Conservation (phyloP, 2,329 filamentous ascomycete genomes). For the Pseudogymnoascus sp. region DNA sequence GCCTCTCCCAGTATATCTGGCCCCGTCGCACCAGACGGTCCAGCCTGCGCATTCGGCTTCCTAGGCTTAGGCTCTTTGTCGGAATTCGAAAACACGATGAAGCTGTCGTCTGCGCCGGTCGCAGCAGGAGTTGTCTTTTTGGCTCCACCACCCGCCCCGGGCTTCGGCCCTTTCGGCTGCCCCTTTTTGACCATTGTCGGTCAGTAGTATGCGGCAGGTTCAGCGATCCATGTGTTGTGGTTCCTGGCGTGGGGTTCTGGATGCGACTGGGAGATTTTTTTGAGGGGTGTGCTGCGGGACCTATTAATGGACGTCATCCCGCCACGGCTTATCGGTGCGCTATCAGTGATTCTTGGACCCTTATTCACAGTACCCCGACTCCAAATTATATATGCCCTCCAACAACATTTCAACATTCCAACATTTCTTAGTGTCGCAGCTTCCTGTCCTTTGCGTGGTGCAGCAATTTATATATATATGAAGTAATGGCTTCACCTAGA, state of each 20-base stretch:
- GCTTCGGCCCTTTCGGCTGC: constrained; percentile 30
- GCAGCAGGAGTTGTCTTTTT: constrained; percentile 26
- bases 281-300: background rate
- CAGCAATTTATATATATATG: background rate
- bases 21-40: constrained; percentile 22
- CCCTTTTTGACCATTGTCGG: constrained; percentile 32
- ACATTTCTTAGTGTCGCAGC: background rate
- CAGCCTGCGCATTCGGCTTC: constrained; percentile 20
- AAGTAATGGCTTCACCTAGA: background rate
- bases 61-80: constrained; percentile 42
- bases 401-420: background rate
- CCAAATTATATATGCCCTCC: background rate
- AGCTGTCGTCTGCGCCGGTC: constrained; percentile 41
- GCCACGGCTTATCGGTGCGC: constrained; percentile 4
- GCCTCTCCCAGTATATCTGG: constrained; percentile 28
- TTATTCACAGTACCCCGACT: background rate
- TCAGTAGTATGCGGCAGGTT: constrained; percentile 13
- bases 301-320: background rate
- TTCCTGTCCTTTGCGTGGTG: background rate
- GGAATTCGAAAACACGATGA: constrained; percentile 53
- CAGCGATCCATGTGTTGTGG: constrained; percentile 13
- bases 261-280: constrained; percentile 4
- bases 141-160: constrained; percentile 25
- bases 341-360: constrained; percentile 6
- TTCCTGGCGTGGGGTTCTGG: background rate